Percentiles rank a stretch among this genome's conserved stretches.
These are phyloP conservation scores for Crepidotus variabilis DNA, from an alignment of 768 basidiomycete species.

Conservation along the genomic window DNA sequence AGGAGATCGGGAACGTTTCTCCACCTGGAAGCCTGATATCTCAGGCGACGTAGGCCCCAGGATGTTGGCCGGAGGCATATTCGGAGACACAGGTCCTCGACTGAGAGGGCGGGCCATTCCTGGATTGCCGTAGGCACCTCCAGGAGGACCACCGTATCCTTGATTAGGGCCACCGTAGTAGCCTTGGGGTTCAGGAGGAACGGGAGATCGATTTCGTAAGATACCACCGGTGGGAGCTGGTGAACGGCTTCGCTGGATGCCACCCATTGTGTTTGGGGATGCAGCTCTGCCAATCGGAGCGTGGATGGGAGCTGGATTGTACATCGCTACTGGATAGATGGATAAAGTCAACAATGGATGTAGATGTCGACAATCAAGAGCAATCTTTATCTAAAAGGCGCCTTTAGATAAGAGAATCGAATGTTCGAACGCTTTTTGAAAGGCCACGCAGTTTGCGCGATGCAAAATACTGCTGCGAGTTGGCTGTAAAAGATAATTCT, in stretches of 20 bases:
- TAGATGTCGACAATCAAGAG: neutral
- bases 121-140: neutral
- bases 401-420: neutral
- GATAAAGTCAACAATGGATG: neutral
- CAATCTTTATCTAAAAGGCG: neutral
- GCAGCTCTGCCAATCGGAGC: slow-evolving; percentile 16
- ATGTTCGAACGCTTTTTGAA: neutral
- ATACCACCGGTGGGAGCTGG: slow-evolving; percentile 1
- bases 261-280: slow-evolving; percentile 11
- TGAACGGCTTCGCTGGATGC: slow-evolving; percentile 5
- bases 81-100: slow-evolving; percentile 22
- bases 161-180: slow-evolving; percentile 3
- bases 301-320: slow-evolving; percentile 11
- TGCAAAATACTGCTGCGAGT: neutral
- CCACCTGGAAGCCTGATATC: slow-evolving; percentile 62
- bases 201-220: slow-evolving; percentile 9
- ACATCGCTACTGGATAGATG: neutral
- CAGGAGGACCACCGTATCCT: neutral
- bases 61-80: slow-evolving; percentile 18
- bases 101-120: slow-evolving; percentile 14
- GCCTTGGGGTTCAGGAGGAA: neutral
- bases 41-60: slow-evolving; percentile 33
- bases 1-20: slow-evolving; percentile 41
- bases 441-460: neutral
- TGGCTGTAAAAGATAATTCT: neutral